phyloP scores from a whole-genome alignment of 1,284 basidiomycete species.

The Boletus calvinii region DNA sequence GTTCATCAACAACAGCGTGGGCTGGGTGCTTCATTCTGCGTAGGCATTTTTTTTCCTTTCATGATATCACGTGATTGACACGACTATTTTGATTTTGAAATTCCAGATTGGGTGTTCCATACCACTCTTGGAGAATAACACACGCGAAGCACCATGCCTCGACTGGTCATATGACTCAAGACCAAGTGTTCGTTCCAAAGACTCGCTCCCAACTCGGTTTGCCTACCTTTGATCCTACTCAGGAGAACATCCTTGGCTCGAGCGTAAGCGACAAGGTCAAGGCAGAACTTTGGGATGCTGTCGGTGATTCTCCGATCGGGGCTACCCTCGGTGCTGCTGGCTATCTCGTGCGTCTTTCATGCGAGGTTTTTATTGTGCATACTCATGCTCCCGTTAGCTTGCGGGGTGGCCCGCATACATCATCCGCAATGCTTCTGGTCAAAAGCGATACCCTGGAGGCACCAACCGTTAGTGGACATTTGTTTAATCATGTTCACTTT shows the following conservation, averaged over 20 bases:
- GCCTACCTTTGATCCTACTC: slow-evolving; percentile 61
- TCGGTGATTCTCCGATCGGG: slow-evolving; percentile 92
- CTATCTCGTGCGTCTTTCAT: slow-evolving; percentile 59
- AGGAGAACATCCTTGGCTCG: slow-evolving; percentile 68
- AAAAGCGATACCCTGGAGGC: slow-evolving; percentile 76
- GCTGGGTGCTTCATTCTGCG: slow-evolving; percentile 93
- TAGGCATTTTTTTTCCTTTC: slow-evolving; percentile 38
- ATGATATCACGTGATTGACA: slow-evolving; percentile 22
- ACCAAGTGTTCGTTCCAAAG: slow-evolving; percentile 95
- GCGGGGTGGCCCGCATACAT: slow-evolving; percentile 90
- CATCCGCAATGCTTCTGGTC: slow-evolving; percentile 85
- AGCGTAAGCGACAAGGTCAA: slow-evolving; percentile 73
- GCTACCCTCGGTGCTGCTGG: slow-evolving; percentile 64
- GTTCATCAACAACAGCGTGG: slow-evolving; percentile 89
- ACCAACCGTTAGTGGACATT: slow-evolving; percentile 73
- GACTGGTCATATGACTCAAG: slow-evolving; percentile 92
- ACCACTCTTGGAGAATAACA: slow-evolving; percentile 97
- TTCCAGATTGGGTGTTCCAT: slow-evolving; percentile 86
- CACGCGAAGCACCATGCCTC: slow-evolving; percentile 97
- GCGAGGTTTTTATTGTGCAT: not conserved
- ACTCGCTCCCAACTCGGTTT: slow-evolving; percentile 78
- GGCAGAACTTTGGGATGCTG: slow-evolving; percentile 80
- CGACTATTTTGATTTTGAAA: slow-evolving; percentile 33
- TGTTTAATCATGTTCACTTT: not conserved
- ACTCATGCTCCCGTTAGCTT: slow-evolving; percentile 43